Evolutionary conservation across 352 stramenopile species (phyloP).

Genomic region (Globisporangium irregulare): DNA sequence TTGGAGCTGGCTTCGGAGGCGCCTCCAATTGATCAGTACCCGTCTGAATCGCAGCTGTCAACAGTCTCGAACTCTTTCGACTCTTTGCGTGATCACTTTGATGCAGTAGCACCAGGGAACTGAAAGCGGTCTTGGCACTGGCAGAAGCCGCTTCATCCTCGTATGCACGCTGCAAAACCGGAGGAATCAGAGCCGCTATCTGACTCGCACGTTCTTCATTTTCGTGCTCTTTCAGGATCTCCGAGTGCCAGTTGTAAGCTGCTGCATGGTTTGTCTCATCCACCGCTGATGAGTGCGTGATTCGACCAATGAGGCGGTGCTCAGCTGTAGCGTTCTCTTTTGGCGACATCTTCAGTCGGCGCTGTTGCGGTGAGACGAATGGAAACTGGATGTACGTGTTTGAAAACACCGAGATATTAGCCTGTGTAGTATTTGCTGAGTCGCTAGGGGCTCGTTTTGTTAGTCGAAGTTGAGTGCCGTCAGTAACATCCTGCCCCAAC

Average conservation of each 20-base stretch:
- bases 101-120: background rate
- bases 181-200: background rate
- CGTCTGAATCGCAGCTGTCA: background rate
- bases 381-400: slow-evolving; percentile 70
- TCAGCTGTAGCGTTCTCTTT: background rate
- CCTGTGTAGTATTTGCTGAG: background rate
- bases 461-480: background rate
- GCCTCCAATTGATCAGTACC: background rate
- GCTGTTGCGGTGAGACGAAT: slow-evolving; percentile 31
- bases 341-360: slow-evolving; percentile 18
- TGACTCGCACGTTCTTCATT: slow-evolving; percentile 9
- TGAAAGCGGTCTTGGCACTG: background rate
- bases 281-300: background rate
- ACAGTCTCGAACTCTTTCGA: background rate
- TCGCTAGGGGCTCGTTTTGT: background rate
- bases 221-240: slow-evolving; percentile 21
- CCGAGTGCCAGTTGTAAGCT: background rate
- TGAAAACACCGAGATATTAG: background rate
- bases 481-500: background rate
- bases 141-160: background rate
- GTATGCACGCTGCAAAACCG: background rate
- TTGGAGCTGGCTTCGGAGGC: background rate
- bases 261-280: background rate
- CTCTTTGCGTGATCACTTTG: background rate
- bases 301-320: background rate